These are phyloP conservation scores for Serpula lacrymans DNA, from an alignment of 768 basidiomycete genomes.

Conservation along the genomic window DNA sequence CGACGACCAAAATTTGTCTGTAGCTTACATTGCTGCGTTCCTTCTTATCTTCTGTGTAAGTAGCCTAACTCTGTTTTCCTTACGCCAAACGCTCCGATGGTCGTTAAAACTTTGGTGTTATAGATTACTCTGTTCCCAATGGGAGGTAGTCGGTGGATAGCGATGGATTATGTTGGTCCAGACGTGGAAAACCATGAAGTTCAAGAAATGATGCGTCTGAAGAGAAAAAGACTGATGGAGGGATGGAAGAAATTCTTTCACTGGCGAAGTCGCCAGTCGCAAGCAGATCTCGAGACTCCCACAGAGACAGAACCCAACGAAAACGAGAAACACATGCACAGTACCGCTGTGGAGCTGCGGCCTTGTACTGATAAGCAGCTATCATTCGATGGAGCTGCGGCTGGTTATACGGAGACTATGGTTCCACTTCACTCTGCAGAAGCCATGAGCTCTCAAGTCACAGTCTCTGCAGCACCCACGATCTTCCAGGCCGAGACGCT, in stretches of 20 bases:
- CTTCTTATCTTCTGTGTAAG: constrained; percentile 57
- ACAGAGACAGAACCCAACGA: too few relatives aligned
- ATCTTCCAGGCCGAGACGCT: too few relatives aligned
- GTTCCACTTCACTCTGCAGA: not conserved
- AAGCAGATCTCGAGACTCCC: too few relatives aligned
- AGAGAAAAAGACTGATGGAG: constrained; percentile 24
- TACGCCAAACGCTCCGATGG: not conserved
- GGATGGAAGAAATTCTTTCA: constrained; percentile 10
- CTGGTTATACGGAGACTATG: too few relatives aligned
- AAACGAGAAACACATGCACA: not conserved
- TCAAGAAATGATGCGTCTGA: constrained; percentile 38
- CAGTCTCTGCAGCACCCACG: constrained; percentile 2
- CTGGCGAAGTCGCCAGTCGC: too few relatives aligned
- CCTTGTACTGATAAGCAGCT: too few relatives aligned
- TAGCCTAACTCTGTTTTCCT: not conserved
- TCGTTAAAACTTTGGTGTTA: not conserved
- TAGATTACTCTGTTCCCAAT: constrained; percentile 65
- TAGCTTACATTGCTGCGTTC: constrained; percentile 65
- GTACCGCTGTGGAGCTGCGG: not conserved
- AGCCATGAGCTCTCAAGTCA: not conserved
- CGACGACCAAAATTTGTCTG: constrained; percentile 54
- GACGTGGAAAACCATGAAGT: constrained; percentile 59
- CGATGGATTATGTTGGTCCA: constrained; percentile 62
- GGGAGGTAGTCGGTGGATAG: constrained; percentile 52
- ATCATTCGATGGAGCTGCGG: too few relatives aligned